phyloP scores from a whole-genome alignment of 768 basidiomycete species.

The Leucosporidium creatinivorum region DNA sequence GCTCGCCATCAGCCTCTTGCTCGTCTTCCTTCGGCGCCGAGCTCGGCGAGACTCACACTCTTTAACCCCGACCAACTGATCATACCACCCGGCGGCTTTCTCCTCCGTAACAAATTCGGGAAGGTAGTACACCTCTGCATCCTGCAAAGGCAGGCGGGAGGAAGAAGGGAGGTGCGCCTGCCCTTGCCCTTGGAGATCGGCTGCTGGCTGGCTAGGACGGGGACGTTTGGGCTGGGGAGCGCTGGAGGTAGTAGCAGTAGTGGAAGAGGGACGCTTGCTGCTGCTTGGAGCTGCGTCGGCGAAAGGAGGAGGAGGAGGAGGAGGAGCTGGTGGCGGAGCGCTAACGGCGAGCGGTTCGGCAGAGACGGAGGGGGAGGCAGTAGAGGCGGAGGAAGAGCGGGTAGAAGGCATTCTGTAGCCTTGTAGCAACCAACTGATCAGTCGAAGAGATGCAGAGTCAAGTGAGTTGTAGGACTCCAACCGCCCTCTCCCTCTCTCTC shows the following conservation, averaged over 20 bases:
- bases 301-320: not conserved
- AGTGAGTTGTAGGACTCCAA: too few species aligned
- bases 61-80: conserved; percentile 40
- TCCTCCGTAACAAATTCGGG: conserved; percentile 38
- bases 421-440: too few species aligned
- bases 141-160: conserved; percentile 9
- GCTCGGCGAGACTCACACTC: conserved; percentile 39
- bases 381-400: not conserved
- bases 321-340: not conserved
- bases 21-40: too few species aligned
- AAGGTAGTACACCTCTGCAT: conserved; percentile 31
- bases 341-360: not conserved
- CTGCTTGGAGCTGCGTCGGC: too few species aligned
- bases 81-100: conserved; percentile 40
- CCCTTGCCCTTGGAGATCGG: not conserved
- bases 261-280: not conserved
- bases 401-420: not conserved
- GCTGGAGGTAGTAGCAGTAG: not conserved
- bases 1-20: too few species aligned
- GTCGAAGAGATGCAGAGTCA: too few species aligned
- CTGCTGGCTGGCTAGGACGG: not conserved
- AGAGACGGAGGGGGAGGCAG: not conserved
- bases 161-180: too few species aligned
- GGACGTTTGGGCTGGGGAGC: not conserved
- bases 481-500: too few species aligned